phyloP scores from a whole-genome alignment of 2,329 filamentous ascomycete species.

The Botryotinia globosa region DNA sequence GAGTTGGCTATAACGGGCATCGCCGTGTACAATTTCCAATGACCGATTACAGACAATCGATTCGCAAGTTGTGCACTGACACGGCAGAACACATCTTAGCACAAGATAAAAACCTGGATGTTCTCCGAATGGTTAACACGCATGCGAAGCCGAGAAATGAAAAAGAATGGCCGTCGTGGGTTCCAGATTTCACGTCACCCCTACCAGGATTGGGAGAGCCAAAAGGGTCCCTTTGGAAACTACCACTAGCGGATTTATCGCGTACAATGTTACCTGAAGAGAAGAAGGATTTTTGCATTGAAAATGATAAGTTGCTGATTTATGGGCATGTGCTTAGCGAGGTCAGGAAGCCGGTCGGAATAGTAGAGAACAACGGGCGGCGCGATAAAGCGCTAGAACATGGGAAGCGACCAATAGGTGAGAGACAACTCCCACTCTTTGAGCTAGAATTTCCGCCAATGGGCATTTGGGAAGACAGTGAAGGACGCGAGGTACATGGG shows the following conservation, averaged over 20 bases:
- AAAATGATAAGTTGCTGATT: not conserved
- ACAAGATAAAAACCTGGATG: accelerated
- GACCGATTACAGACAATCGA: not conserved
- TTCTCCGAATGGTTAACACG: not conserved
- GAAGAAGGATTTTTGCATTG: no score
- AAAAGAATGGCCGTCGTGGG: not conserved
- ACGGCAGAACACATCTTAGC: not conserved
- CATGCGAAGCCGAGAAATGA: not conserved
- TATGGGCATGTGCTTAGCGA: not conserved
- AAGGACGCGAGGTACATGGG: not conserved
- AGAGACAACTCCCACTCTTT: not conserved
- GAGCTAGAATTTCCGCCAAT: not conserved
- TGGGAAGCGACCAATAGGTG: not conserved
- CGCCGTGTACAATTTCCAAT: not conserved
- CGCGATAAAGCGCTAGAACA: not conserved
- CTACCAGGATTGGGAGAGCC: not conserved
- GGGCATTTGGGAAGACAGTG: not conserved
- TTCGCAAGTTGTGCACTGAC: not conserved
- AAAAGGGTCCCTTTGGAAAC: not conserved
- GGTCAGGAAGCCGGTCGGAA: not conserved
- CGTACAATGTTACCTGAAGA: not conserved
- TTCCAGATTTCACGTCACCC: not conserved
- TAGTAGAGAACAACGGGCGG: not conserved
- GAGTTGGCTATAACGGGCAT: no score
- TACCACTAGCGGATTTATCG: not conserved